Base-by-base conservation (phyloP, 2,329 filamentous ascomycete genomes). In the Allantophomopsis cytisporea region DNA sequence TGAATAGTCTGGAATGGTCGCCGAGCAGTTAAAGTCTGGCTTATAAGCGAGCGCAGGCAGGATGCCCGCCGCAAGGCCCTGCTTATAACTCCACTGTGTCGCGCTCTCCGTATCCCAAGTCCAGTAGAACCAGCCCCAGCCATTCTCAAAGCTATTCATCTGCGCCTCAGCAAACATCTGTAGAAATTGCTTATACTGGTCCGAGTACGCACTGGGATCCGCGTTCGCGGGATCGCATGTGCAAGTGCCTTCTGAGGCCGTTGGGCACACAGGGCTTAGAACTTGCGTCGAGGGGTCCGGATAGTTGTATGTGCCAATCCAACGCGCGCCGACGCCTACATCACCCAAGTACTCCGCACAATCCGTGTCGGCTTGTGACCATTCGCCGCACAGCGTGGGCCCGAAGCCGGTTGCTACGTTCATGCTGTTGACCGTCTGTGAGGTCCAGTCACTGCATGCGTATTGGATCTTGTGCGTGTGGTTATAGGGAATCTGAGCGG, bases 101-200 rank as follows among this genome's bases (percentile, higher is more conserved):
- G 83, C 79, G 47, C 62, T 69, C 65, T 96, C 89, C 21, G 89
- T 94, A 61, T 87, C 76, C 89, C 91, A 94, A 28, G 88, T 96
- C 91, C 91, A 98, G 63, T 98, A 98, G 64, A 94, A 95, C 91
- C 91, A 98, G 37, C 91, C 91, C 80, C 83, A 91, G 5, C 84
- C 86, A 46, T 80, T 78, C 60, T 96, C 89, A 54, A 96, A 98
- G 43, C 80, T 84, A 50, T 80, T 71, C 85, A 98, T 98, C 64
- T 98, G 91, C 39, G 88, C 91, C 61, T 94, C 81, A 5, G 91
- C 91, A 61, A 96, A 96, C 61, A 83, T 84, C 47, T 75, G 73
- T 45, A 98, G 66, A 61, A 89, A 96, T 49, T 77, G 64, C 63
- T 91, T 94, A 63, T 98, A 98, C 4, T 65, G 63, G 42, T 66